phyloP scores from a whole-genome alignment of 1,284 basidiomycete species.

The Leccinum subrobustum region DNA sequence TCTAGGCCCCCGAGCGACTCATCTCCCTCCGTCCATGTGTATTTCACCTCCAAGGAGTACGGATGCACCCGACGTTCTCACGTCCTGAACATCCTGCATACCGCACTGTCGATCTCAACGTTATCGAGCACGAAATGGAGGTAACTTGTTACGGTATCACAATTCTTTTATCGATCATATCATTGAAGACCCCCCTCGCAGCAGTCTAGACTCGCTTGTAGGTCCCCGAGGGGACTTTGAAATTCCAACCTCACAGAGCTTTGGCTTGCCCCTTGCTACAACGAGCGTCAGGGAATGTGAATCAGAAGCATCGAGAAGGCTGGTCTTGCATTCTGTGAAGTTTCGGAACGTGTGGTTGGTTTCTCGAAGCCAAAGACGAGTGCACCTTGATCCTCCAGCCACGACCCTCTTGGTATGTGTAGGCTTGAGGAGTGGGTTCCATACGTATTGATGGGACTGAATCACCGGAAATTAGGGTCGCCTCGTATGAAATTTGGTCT shows the following conservation, averaged over 20 bases:
- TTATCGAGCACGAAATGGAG: constrained; percentile 17
- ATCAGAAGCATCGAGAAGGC: constrained; percentile 39
- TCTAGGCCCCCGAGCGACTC: constrained; percentile 15
- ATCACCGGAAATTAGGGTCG: constrained; percentile 25
- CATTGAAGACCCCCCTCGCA: constrained; percentile 8
- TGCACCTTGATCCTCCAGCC: constrained; percentile 18
- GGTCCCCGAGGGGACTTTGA: constrained; percentile 41
- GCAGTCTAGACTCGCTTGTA: constrained; percentile 34
- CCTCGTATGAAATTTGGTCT: constrained; percentile 15
- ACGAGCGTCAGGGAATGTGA: constrained; percentile 49
- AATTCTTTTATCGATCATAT: constrained; percentile 16
- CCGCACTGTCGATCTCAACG: constrained; percentile 22
- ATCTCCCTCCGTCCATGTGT: constrained; percentile 13
- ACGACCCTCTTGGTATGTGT: constrained; percentile 19
- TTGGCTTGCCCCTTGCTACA: constrained; percentile 39
- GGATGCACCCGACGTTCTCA: constrained; percentile 17
- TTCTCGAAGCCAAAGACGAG: constrained; percentile 42
- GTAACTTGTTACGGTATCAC: constrained; percentile 19
- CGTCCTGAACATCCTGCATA: constrained; percentile 9
- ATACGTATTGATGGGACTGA: constrained; percentile 2
- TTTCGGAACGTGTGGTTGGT: constrained; percentile 37
- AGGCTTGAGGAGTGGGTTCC: constrained; percentile 8
- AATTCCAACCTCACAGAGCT: constrained; percentile 47
- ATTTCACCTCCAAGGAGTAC: constrained; percentile 15
- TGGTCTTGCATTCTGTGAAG: constrained; percentile 37